Evolutionary conservation across 2,329 filamentous ascomycete species (phyloP).

Genomic region (Amauroascus niger): DNA sequence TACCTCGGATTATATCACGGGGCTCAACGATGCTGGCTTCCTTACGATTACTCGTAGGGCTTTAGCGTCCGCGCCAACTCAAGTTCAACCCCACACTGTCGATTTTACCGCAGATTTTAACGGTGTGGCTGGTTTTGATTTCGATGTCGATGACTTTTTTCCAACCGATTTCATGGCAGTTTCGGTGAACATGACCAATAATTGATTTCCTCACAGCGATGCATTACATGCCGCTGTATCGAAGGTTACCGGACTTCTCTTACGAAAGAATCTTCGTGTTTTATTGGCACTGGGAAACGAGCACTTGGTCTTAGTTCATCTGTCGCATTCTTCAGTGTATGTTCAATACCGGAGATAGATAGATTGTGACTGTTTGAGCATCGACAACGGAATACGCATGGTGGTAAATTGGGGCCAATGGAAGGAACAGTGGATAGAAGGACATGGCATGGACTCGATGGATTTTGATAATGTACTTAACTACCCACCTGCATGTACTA

Average conservation of each 20-base stretch:
- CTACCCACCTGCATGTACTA: no score
- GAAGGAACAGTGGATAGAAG: neutral
- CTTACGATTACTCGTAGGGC: conserved; percentile 3
- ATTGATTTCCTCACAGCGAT: neutral
- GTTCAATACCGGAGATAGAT: no score
- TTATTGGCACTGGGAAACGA: neutral
- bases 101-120: neutral
- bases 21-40: conserved; percentile 4
- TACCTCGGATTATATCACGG: conserved; percentile 11
- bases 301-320: neutral
- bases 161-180: neutral
- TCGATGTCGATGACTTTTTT: conserved; percentile 15
- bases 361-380: neutral
- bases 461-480: no score
- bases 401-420: neutral
- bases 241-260: neutral
- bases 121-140: conserved; percentile 11
- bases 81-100: neutral
- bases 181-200: neutral
- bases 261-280: neutral
- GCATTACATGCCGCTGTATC: neutral
- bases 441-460: neutral
- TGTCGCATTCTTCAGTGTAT: neutral
- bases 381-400: neutral
- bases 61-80: neutral